Base-by-base conservation (phyloP, 768 basidiomycete genomes). In the Melanogaster broomeanus region DNA sequence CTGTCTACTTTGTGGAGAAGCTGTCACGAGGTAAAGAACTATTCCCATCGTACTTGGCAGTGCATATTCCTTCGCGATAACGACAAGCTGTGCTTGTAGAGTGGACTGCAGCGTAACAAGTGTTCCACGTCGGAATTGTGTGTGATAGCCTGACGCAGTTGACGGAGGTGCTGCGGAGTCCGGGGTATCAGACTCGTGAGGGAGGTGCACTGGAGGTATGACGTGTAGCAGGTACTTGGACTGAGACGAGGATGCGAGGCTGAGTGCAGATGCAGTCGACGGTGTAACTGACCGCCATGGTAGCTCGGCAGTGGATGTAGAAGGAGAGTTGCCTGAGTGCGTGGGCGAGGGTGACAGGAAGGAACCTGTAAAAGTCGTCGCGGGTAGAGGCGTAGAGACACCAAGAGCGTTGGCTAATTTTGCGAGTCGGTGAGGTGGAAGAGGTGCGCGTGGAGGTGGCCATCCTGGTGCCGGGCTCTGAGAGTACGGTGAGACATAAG, bases 31-130 rank as follows among this genome's bases (percentile, higher is more conserved):
- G 68, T 94, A 98, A 2, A 98, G 76, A 38, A 90, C 75, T 42
- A 98, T 71, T 6, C 95, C 95, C 13, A 81, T 70, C 0, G 90
- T 91, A 58, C 87, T 92, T 2, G 95, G 95, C 16, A 98, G 75
- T 3, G 90, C 90, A 62, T 94, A 98, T 70, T 98, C 95, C 69
- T 86, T 87, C 13, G 95, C 93, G 45, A 98, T 97, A 7, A 92
- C 89, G 19, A 77, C 76, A 10, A 97, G 72, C 65, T 97, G 95
- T 1, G 85, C 80, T 37, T 91, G 86, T 2, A 98, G 73, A 0
- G 87, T 91, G 6, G 93, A 77, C 64, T 94, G 83, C 0, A 98
- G 77, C 0, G 94, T 88, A 4, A 98, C 81, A 12, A 98, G 77
- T n/a, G 84, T 85, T 8, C 95, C 95, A 24, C 95, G 82, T 13